phyloP scores from a whole-genome alignment of 139 green algal genomes.

The Tetratostichococcus sp. region DNA sequence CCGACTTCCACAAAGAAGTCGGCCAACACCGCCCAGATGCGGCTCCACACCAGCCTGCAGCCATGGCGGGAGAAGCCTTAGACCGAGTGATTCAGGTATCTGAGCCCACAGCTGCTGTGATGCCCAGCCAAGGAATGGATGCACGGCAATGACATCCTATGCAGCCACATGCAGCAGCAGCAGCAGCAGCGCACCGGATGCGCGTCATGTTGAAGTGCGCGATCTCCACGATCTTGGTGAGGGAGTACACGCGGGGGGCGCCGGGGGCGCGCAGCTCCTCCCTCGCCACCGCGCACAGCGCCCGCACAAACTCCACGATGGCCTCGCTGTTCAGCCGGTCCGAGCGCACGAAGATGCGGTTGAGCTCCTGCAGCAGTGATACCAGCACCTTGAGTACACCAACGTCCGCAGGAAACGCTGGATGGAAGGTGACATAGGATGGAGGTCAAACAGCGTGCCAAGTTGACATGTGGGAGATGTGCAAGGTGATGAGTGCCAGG shows the following conservation, averaged over 20 bases:
- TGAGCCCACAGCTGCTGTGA: no score
- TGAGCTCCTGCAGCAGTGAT: conserved; percentile 36
- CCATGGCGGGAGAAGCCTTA: no score
- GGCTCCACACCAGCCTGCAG: conserved; percentile 88
- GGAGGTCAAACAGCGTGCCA: no score
- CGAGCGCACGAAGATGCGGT: conserved; percentile 58
- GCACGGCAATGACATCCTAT: no score
- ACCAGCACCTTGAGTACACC: no score
- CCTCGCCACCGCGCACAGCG: conserved; percentile 62
- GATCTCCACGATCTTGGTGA: conserved; percentile 96
- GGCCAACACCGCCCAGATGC: conserved; percentile 90
- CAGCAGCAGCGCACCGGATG: conserved; percentile 57
- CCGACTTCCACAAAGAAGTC: conserved; percentile 91
- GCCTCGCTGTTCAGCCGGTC: conserved; percentile 74
- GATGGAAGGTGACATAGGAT: no score
- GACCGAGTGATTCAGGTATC: no score
- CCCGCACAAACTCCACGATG: conserved; percentile 88
- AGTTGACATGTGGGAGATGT: no score
- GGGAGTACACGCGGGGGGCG: conserved; percentile 80
- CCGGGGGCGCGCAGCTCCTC: conserved; percentile 55
- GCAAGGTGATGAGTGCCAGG: no score
- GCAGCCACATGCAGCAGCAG: not conserved
- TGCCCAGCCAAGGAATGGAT: no score
- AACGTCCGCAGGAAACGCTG: no score
- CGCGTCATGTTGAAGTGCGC: conserved; percentile 97